Percentiles rank a stretch among this genome's conserved stretches.
phyloP scores from a whole-genome alignment of 495 filamentous ascomycete species.

The Xeromyces bisporus region DNA sequence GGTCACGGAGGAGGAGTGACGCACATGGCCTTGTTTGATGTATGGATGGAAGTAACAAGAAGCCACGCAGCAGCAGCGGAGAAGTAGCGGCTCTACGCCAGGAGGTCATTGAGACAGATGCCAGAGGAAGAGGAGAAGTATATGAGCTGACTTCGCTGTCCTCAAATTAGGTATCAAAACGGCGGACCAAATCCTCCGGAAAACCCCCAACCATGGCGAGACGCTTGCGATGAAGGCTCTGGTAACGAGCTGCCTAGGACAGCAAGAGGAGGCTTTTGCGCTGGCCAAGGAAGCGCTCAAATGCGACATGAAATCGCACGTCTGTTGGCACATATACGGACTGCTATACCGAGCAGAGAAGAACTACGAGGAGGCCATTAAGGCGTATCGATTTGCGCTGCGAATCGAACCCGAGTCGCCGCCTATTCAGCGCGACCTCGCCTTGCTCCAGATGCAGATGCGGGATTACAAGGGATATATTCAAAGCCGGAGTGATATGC shows the following conservation, averaged over 20 bases:
- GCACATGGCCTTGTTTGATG: too few species aligned
- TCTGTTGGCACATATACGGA: conserved; percentile 99
- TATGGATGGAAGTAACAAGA: too few species aligned
- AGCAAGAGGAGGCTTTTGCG: conserved; percentile 81
- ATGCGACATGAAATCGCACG: conserved; percentile 95
- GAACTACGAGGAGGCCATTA: conserved; percentile 97
- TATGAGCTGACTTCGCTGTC: conserved; percentile 5
- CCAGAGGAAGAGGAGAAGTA: too few species aligned
- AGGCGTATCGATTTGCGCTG: conserved; percentile 92
- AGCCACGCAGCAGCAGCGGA: too few species aligned
- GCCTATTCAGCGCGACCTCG: conserved; percentile 89
- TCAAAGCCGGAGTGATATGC: conserved; percentile 66
- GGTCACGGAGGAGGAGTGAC: too few species aligned
- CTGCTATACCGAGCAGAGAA: conserved; percentile 80
- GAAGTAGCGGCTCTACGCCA: not conserved
- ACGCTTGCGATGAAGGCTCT: conserved; percentile 98
- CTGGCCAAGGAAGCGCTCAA: conserved; percentile 81
- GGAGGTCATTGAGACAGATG: not conserved
- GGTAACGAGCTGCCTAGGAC: conserved; percentile 80
- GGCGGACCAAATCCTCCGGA: conserved; percentile 84
- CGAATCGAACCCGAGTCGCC: conserved; percentile 79
- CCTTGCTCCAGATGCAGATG: conserved; percentile 89
- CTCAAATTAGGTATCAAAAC: conserved; percentile 56
- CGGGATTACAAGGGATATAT: conserved; percentile 89
- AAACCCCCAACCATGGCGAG: conserved; percentile 90